Conservation (phyloP, 2,329 filamentous ascomycete genomes). For the Fusarium liriodendri region DNA sequence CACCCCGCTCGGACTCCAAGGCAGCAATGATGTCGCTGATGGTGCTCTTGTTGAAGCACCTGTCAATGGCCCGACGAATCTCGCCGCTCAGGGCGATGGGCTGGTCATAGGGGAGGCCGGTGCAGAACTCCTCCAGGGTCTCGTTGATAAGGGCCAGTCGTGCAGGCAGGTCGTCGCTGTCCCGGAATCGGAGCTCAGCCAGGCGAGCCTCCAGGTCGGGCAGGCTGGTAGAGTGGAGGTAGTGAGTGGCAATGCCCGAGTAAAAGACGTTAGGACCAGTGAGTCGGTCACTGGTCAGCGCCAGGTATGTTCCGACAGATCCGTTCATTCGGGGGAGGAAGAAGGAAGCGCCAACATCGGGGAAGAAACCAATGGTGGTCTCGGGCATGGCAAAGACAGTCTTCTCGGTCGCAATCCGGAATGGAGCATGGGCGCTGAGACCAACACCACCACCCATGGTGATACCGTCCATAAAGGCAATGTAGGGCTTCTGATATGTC, state of each 20-base stretch:
- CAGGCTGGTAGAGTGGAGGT: slow-evolving; percentile 90
- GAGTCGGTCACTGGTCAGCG: slow-evolving; percentile 87
- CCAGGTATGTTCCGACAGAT: slow-evolving; percentile 88
- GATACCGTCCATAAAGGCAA: slow-evolving; percentile 96
- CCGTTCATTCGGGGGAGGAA: slow-evolving; percentile 94
- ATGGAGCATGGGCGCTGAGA: slow-evolving; percentile 92
- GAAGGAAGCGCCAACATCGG: slow-evolving; percentile 96
- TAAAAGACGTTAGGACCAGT: slow-evolving; percentile 89
- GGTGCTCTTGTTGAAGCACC: slow-evolving; percentile 77
- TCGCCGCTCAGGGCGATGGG: slow-evolving; percentile 75
- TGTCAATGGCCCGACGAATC: slow-evolving; percentile 84
- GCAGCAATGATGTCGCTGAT: slow-evolving; percentile 78
- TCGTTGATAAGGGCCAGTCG: slow-evolving; percentile 81
- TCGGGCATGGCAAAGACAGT: slow-evolving; percentile 99
- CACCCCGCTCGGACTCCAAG: slow-evolving; percentile 64
- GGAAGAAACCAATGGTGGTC: slow-evolving; percentile 98
- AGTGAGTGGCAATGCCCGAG: slow-evolving; percentile 93
- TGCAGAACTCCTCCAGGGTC: slow-evolving; percentile 92
- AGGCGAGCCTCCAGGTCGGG: slow-evolving; percentile 85
- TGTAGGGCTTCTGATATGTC: slow-evolving; percentile 91
- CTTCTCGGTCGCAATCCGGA: slow-evolving; percentile 95
- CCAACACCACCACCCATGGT: slow-evolving; percentile 99
- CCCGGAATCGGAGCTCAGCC: slow-evolving; percentile 88
- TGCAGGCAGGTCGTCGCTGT: slow-evolving; percentile 72
- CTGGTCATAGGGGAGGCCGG: slow-evolving; percentile 82